phyloP scores from a whole-genome alignment of 1,284 basidiomycete genomes.

The Rhodotorula sp. region DNA sequence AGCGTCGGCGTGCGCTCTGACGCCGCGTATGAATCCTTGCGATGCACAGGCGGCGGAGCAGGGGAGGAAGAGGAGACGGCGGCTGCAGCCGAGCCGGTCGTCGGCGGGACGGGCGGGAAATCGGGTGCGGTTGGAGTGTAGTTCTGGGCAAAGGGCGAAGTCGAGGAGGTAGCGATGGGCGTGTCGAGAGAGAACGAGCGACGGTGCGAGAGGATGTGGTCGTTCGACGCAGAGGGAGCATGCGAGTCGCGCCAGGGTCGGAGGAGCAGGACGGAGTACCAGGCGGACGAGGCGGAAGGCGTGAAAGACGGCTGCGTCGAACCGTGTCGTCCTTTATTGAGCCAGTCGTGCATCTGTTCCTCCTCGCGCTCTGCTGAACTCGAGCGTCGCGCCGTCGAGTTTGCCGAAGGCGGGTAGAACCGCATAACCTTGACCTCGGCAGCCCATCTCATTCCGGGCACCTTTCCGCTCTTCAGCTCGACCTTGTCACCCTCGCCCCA shows the following conservation, averaged over 20 bases:
- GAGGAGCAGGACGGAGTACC: conserved; percentile 18
- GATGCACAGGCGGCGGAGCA: neutral
- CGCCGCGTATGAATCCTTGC: conserved; percentile 12
- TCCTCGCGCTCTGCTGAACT: neutral
- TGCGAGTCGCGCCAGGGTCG: conserved; percentile 4
- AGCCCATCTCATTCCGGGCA: conserved; percentile 10
- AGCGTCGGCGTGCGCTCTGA: conserved; percentile 29
- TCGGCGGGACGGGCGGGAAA: neutral
- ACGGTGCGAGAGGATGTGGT: neutral
- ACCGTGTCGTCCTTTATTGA: neutral
- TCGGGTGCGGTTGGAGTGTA: neutral
- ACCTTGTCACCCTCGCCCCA: conserved; percentile 15
- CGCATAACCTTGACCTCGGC: conserved; percentile 17
- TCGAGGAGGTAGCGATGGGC: neutral
- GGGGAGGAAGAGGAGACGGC: neutral
- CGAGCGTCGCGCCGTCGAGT: neutral
- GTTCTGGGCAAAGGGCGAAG: neutral
- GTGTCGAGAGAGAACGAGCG: conserved; percentile 17
- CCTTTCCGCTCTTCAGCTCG: conserved; percentile 14
- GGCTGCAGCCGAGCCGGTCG: neutral
- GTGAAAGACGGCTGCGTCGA: neutral
- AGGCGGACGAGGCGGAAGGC: neutral
- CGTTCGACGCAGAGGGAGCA: neutral
- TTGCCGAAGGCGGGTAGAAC: neutral
- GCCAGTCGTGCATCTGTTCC: neutral